Conservation (phyloP, 805 yeast species). For the Saccharomycopsis microspora region DNA sequence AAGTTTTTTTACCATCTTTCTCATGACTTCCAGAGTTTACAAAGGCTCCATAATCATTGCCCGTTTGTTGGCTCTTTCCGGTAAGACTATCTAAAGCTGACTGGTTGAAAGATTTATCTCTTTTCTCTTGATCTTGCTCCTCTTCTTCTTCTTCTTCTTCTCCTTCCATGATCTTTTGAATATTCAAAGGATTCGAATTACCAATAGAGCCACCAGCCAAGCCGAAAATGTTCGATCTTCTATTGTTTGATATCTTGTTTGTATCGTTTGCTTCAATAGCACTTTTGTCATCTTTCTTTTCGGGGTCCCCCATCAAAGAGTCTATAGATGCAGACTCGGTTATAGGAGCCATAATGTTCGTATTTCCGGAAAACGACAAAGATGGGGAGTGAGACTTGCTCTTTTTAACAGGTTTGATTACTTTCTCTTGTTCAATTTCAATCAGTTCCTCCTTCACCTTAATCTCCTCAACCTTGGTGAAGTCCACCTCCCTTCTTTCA, state of each 20-base stretch:
- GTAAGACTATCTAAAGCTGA: constrained; percentile 8
- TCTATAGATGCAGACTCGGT: background rate
- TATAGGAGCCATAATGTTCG: background rate
- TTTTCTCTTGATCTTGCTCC: background rate
- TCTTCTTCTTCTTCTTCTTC: background rate
- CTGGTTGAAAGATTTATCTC: constrained; percentile 8
- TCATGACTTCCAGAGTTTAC: background rate
- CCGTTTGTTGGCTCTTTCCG: constrained; percentile 1
- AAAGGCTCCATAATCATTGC: background rate
- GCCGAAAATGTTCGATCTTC: constrained; percentile 1
- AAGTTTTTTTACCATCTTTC: background rate
- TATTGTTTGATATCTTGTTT: background rate
- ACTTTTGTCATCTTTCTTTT: background rate
- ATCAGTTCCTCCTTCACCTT: background rate
- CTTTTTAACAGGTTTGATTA: too few relatives aligned
- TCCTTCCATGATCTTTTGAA: background rate
- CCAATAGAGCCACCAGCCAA: background rate
- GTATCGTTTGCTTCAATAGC: background rate
- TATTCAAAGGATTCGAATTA: background rate
- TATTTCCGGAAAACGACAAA: background rate
- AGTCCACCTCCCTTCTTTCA: constrained; percentile 10
- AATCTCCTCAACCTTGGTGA: background rate
- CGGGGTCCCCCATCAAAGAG: background rate
- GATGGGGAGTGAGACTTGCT: too few relatives aligned
- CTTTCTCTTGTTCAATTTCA: too few relatives aligned